Evolutionary conservation across 352 stramenopile species (phyloP).

Genomic region (Plasmopara viticola): DNA sequence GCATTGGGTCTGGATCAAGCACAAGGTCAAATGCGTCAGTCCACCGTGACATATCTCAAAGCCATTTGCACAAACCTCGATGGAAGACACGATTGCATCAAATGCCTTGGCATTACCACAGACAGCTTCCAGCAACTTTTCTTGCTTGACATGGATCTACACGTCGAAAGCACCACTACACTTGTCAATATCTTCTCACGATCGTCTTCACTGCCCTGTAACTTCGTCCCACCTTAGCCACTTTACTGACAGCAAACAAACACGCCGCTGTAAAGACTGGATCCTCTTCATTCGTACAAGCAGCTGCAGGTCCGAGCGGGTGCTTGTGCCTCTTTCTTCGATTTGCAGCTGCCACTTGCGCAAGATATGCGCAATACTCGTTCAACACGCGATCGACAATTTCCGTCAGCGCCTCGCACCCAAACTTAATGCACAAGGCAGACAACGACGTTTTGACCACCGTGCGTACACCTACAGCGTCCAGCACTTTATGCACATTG

Average conservation of each 20-base stretch:
- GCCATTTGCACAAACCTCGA: slow-evolving; percentile 33
- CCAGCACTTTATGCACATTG: slow-evolving; percentile 43
- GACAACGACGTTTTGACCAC: slow-evolving; percentile 43
- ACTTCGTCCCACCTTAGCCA: slow-evolving; percentile 37
- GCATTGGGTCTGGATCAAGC: slow-evolving; percentile 29
- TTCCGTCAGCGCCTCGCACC: slow-evolving; percentile 58
- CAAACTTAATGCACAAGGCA: slow-evolving; percentile 67
- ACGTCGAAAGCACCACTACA: not conserved
- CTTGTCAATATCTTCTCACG: slow-evolving; percentile 9
- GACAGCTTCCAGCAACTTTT: slow-evolving; percentile 47
- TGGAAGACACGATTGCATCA: slow-evolving; percentile 58
- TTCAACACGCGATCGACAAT: slow-evolving; percentile 49
- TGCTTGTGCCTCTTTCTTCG: slow-evolving; percentile 16
- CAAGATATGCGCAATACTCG: slow-evolving; percentile 36
- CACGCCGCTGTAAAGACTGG: slow-evolving; percentile 61
- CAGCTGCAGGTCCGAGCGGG: slow-evolving; percentile 12
- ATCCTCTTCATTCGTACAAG: slow-evolving; percentile 32
- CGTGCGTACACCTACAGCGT: slow-evolving; percentile 38
- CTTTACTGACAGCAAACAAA: slow-evolving; percentile 59
- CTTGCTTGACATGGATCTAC: slow-evolving; percentile 54
- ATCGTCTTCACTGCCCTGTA: not conserved
- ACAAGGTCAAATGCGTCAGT: not conserved
- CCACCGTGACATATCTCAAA: not conserved
- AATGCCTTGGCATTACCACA: slow-evolving; percentile 58
- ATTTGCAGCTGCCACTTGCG: slow-evolving; percentile 15